phyloP scores from a whole-genome alignment of 805 yeast species.

The Wickerhamiella sorbophila region DNA sequence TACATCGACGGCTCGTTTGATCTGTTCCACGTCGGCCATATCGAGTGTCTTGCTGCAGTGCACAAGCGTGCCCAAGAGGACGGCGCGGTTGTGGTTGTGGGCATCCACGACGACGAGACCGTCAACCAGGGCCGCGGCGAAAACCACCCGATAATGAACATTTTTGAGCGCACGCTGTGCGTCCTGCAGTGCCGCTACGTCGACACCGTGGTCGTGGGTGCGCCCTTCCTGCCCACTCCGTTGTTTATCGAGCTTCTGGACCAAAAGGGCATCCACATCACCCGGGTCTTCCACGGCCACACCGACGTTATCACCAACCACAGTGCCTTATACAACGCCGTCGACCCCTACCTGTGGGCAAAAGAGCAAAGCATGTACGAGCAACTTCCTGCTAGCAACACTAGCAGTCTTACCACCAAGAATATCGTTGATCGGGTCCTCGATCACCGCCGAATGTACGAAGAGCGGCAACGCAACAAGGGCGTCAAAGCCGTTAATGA shows the following conservation, averaged over 20 bases:
- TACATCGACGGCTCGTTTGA: slow-evolving; percentile 83
- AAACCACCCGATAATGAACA: slow-evolving; percentile 73
- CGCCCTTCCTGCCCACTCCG: slow-evolving; percentile 38
- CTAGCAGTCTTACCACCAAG: slow-evolving; percentile 48
- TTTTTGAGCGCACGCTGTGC: slow-evolving; percentile 73
- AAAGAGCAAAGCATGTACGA: slow-evolving; percentile 27
- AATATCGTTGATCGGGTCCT: slow-evolving; percentile 66
- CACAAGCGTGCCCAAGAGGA: slow-evolving; percentile 27
- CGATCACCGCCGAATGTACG: slow-evolving; percentile 51
- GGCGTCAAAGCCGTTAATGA: slow-evolving; percentile 62
- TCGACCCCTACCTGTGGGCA: slow-evolving; percentile 29
- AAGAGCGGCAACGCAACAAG: slow-evolving; percentile 75
- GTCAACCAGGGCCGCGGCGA: slow-evolving; percentile 44
- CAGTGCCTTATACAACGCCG: slow-evolving; percentile 19
- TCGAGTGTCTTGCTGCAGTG: slow-evolving; percentile 48
- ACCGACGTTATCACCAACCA: slow-evolving; percentile 28
- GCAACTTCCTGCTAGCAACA: slow-evolving; percentile 40
- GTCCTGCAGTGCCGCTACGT: slow-evolving; percentile 78
- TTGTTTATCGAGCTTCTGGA: slow-evolving; percentile 29
- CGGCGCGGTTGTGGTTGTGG: slow-evolving; percentile 44
- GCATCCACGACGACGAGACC: slow-evolving; percentile 46
- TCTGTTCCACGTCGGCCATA: slow-evolving; percentile 86
- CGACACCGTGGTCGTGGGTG: slow-evolving; percentile 62
- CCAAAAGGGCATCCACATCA: slow-evolving; percentile 23
- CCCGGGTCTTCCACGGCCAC: slow-evolving; percentile 45